Conservation (phyloP, 2,329 filamentous ascomycete species). For the Hypoxylon sp. region DNA sequence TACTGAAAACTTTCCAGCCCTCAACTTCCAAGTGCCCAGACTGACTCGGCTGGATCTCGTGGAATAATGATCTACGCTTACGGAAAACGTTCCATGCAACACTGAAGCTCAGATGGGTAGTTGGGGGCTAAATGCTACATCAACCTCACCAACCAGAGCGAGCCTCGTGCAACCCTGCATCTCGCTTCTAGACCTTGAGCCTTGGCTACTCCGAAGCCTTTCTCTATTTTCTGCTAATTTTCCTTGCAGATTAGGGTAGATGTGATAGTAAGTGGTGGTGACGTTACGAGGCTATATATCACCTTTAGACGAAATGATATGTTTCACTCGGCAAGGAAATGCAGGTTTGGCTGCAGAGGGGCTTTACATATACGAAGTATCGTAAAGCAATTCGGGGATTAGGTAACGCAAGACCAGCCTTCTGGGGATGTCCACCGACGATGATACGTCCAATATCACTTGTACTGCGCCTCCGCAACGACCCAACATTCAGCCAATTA, state of each 20-base stretch:
- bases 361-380: conserved; percentile 16
- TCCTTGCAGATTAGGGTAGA: neutral
- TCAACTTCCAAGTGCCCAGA: neutral
- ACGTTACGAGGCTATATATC: conserved; percentile 12
- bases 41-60: conserved; percentile 6
- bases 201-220: neutral
- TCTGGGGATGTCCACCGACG: conserved; percentile 21
- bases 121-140: conserved; percentile 9
- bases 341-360: conserved; percentile 4
- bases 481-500: conserved; percentile 30
- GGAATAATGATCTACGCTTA: conserved; percentile 14
- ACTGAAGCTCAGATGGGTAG: conserved; percentile 2
- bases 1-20: neutral
- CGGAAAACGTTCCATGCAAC: conserved; percentile 18
- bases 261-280: neutral
- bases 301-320: neutral
- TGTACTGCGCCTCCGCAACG: conserved; percentile 31
- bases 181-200: neutral
- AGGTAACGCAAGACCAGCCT: conserved; percentile 20
- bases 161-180: conserved; percentile 5
- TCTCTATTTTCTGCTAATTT: neutral
- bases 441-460: conserved; percentile 16
- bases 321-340: conserved; percentile 5
- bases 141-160: conserved; percentile 3
- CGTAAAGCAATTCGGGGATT: conserved; percentile 8